Conservation (phyloP, 495 filamentous ascomycete genomes). For the Penicillium coprophilum region DNA sequence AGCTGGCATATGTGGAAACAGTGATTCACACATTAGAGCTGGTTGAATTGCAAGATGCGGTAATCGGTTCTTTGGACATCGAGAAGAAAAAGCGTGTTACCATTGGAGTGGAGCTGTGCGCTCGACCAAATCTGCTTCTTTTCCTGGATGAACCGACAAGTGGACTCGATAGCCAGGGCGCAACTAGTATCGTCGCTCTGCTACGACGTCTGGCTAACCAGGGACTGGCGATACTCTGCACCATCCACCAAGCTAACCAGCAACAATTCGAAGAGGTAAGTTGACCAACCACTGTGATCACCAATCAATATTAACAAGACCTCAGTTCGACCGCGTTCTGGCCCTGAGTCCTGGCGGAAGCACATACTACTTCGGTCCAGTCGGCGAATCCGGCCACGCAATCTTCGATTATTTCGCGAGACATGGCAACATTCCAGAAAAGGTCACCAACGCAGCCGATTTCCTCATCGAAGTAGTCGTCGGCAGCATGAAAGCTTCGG, state of each 20-base stretch:
- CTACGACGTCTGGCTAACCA: slow-evolving; percentile 65
- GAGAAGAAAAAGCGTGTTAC: slow-evolving; percentile 67
- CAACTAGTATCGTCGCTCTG: slow-evolving; percentile 69
- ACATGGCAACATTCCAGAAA: slow-evolving; percentile 37
- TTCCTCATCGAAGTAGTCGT: slow-evolving; percentile 89
- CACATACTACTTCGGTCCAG: slow-evolving; percentile 68
- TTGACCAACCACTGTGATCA: slow-evolving; percentile 41
- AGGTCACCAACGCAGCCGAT: slow-evolving; percentile 72
- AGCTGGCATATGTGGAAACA: slow-evolving; percentile 78
- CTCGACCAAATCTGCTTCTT: slow-evolving; percentile 66
- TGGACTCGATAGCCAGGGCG: slow-evolving; percentile 74
- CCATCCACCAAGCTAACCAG: slow-evolving; percentile 72
- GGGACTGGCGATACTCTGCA: slow-evolving; percentile 64
- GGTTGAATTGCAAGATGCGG: slow-evolving; percentile 76
- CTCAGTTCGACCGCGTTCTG: slow-evolving; percentile 66
- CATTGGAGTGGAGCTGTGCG: slow-evolving; percentile 80
- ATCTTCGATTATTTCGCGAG: slow-evolving; percentile 56
- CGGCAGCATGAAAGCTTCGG: slow-evolving; percentile 64
- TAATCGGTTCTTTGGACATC: slow-evolving; percentile 71
- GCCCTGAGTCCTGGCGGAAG: slow-evolving; percentile 64
- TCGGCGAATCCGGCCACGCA: slow-evolving; percentile 52
- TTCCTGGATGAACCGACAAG: slow-evolving; percentile 74
- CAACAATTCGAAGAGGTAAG: slow-evolving; percentile 74
- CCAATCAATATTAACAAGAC: slow-evolving; percentile 57
- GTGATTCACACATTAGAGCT: slow-evolving; percentile 79